Base-by-base conservation (phyloP, 2,329 filamentous ascomycete genomes). In the Chaetoscypha palmicola region DNA sequence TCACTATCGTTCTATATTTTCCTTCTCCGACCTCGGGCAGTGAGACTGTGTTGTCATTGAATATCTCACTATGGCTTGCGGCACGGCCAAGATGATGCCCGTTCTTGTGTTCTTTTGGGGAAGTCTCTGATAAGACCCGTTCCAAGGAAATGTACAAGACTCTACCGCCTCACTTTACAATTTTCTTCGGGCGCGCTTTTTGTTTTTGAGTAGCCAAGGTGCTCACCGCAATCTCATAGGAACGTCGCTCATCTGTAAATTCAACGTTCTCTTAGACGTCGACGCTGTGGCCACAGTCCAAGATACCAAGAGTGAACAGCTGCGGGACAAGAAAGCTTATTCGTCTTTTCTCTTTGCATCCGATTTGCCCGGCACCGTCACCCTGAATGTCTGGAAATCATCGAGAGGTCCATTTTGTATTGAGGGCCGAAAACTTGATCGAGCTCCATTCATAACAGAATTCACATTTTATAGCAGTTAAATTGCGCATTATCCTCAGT, bases 291-390 rank as follows among this genome's bases (percentile, higher is more conserved):
- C 16, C 5, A 24, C 30, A 23, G 16, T 26, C 42, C 35, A 35
- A 45, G 28, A 39, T 22, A 35, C 42, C 35, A 44, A 38, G 41
- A 22, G 14, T 20, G 16, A 26, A 44, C 33, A 36, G 36, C 30
- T 35, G 42, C 42, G 42, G 42, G 42, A 30, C 36, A 28, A 45
- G 42, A 45, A 45, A 45, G 42, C 42, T 45, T 45, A 19, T 3
- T 16, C 32, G 24, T 7, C 24, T 12, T 12, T 28, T 28, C 24
- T 7, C 7, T 7, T 28, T 12, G 24, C 24, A 12, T 28, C 12
- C n/a, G n/a, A 28, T 28, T 7, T 7, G 7, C 24, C 24, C 24
- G 24, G 7, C 7, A 28, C 12, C 24, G 12, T 28, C 7, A 28
- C 12, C 24, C 24, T 28, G 7, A 7, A 28, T 28, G 7, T 12